Evolutionary conservation across 1,284 basidiomycete species (phyloP).

Genomic region (Stereum hirsutum): DNA sequence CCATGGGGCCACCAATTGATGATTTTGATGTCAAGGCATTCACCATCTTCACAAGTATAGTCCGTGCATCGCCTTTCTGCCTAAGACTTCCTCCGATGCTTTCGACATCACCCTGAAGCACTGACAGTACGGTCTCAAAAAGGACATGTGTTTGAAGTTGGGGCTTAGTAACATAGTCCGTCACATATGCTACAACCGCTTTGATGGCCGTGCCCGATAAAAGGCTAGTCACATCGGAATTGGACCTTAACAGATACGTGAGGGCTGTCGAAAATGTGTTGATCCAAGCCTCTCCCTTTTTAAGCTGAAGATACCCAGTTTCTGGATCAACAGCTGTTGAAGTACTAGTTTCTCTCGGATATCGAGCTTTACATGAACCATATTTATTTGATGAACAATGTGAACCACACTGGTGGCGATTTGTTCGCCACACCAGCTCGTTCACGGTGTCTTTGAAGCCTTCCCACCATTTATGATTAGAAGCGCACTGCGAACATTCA

Average conservation of each 20-base stretch:
- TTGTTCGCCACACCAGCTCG: no score
- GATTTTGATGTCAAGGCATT: slow-evolving; percentile 3
- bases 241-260: not conserved
- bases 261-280: not conserved
- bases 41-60: slow-evolving; percentile 15
- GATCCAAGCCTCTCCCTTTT: not conserved
- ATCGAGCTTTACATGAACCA: slow-evolving; percentile 1
- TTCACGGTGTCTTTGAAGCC: no score
- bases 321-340: not conserved
- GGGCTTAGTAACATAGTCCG: slow-evolving; percentile 30
- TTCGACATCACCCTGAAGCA: slow-evolving; percentile 17
- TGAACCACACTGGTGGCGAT: no score
- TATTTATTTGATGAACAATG: no score
- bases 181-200: slow-evolving; percentile 26
- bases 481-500: no score
- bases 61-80: slow-evolving; percentile 14
- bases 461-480: no score
- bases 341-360: not conserved
- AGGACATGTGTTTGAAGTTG: slow-evolving; percentile 23
- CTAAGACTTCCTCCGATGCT: slow-evolving; percentile 8
- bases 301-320: not conserved
- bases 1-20: slow-evolving; percentile 25
- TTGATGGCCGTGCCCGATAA: slow-evolving; percentile 26
- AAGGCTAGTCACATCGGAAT: slow-evolving; percentile 25
- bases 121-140: slow-evolving; percentile 21